A percentile compares a stretch with the other conserved stretches of the same genome.
These are phyloP conservation scores for Ramichloridium luteum DNA, from an alignment of 2,329 filamentous ascomycete genomes.

Conservation along the genomic window DNA sequence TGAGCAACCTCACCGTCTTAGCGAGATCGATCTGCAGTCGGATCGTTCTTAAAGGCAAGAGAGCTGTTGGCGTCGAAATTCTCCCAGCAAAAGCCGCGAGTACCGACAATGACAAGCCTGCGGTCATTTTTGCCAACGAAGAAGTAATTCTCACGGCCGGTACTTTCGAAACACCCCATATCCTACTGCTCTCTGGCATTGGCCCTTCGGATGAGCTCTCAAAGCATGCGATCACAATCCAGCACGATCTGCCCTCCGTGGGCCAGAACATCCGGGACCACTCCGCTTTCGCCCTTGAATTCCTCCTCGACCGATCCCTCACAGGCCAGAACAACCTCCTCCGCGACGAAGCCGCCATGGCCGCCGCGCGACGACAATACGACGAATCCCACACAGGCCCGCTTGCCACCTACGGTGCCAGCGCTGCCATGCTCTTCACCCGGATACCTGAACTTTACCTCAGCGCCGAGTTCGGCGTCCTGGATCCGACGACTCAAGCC, in stretches of 20 bases:
- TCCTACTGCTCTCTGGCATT: no score
- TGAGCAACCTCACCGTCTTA: constrained; percentile 2
- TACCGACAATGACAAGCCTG: no score
- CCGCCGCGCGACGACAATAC: constrained; percentile 4
- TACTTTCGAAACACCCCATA: no score
- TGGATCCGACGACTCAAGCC: not conserved
- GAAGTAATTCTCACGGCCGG: no score
- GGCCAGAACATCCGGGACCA: no score
- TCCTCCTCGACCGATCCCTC: constrained; percentile 4
- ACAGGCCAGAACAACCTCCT: constrained; percentile 6
- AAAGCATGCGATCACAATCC: no score
- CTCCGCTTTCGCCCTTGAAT: constrained; percentile 6
- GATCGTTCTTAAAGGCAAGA: constrained; percentile 4
- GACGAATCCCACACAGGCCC: constrained; percentile 2
- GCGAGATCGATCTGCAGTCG: constrained; percentile 5
- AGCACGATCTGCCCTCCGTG: no score
- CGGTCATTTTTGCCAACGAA: no score
- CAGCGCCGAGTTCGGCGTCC: constrained; percentile 1
- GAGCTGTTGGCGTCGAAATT: constrained; percentile 5
- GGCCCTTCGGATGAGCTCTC: no score
- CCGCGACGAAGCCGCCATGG: constrained; percentile 2
- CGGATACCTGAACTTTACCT: constrained; percentile 2
- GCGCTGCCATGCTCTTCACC: constrained; percentile 5
- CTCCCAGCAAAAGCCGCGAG: no score
- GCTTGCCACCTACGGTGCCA: constrained; percentile 5